These are phyloP conservation scores for Dryas octopetala DNA, from an alignment of 306 rosid species.

Conservation along the genomic window DNA sequence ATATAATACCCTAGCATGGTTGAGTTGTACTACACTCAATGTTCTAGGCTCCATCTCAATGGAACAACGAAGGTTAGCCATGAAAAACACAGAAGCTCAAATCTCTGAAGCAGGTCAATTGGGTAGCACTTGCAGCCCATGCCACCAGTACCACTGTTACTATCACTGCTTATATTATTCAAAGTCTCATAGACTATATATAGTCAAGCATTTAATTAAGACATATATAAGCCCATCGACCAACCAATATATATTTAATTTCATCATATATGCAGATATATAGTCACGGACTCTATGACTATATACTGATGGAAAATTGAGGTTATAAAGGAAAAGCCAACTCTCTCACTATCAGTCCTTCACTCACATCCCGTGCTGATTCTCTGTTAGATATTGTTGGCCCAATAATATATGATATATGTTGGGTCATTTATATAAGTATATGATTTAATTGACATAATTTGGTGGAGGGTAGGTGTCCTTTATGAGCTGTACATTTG, in stretches of 20 bases:
- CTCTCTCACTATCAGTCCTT: not conserved
- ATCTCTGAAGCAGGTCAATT: conserved; percentile 22
- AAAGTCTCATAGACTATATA: not conserved
- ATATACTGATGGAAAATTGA: conserved; percentile 19
- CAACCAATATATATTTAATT: no score
- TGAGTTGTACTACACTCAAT: conserved; percentile 53
- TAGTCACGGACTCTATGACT: conserved; percentile 46
- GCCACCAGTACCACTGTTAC: conserved; percentile 1
- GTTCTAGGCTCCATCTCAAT: conserved; percentile 86
- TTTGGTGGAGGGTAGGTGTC: conserved; percentile 3
- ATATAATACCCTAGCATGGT: conserved; percentile 59
- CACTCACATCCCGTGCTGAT: conserved; percentile 24
- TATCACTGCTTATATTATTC: not conserved
- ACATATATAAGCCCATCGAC: no score
- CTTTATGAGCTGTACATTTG: conserved; percentile 7
- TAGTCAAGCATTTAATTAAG: not conserved
- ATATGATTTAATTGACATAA: not conserved
- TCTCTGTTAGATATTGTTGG: not conserved
- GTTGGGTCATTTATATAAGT: no score
- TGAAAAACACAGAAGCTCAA: conserved; percentile 11
- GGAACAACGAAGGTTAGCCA: conserved; percentile 58
- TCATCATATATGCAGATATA: no score
- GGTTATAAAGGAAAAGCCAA: conserved; percentile 10
- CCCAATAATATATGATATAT: no score
- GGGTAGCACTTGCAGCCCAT: conserved; percentile 11